phyloP scores from a whole-genome alignment of 768 basidiomycete genomes.

The Russula ochroleuca region DNA sequence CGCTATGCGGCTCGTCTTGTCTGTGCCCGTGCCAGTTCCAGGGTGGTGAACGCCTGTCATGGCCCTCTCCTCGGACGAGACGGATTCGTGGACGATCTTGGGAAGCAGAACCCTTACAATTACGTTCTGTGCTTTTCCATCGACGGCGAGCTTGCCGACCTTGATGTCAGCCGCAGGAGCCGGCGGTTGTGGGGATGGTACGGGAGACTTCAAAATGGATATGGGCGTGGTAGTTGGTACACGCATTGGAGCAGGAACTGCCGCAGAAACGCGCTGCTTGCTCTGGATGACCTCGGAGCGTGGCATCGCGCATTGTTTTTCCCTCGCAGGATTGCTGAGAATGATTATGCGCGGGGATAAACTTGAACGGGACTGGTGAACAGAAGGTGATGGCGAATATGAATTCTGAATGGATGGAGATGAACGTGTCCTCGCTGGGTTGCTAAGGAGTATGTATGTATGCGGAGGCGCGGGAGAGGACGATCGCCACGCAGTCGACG shows the following conservation, averaged over 20 bases:
- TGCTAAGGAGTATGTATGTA: not conserved
- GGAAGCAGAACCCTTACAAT: not conserved
- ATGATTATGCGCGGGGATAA: not conserved
- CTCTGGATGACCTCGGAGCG: not conserved
- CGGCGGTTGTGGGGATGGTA: not conserved
- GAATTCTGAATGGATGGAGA: not conserved
- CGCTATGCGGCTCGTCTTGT: not conserved
- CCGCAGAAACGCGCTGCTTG: not conserved
- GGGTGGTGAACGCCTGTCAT: not conserved
- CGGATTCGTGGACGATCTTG: not conserved
- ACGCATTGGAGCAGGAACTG: not conserved
- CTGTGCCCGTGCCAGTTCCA: not conserved
- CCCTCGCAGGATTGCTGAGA: not conserved
- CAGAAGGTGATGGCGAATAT: not conserved
- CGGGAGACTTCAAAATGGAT: not conserved
- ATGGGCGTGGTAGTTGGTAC: not conserved
- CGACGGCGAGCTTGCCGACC: not conserved
- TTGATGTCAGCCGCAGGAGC: not conserved
- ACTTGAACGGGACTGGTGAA: not conserved
- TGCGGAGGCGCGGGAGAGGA: not conserved
- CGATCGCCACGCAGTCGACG: not conserved
- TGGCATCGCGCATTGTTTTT: not conserved
- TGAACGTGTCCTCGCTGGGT: not conserved
- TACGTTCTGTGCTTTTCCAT: too few species aligned
- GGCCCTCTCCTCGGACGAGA: not conserved